A percentile compares a stretch with the other conserved stretches of the same genome.
Evolutionary conservation across 306 rosid genomes (phyloP).

Genomic region (Rubus parviflorus): DNA sequence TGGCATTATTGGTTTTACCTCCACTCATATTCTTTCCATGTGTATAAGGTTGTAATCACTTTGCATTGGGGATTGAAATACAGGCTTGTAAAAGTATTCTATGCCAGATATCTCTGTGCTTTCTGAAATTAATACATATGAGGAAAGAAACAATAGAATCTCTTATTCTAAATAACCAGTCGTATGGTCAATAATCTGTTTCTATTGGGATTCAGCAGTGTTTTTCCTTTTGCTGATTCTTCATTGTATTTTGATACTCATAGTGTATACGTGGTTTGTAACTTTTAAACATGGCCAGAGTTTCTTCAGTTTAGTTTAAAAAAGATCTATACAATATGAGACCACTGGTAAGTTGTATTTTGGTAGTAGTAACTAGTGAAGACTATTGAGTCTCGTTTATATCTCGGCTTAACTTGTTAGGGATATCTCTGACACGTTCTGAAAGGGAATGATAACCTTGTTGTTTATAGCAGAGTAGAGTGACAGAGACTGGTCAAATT

Average conservation of each 20-base stretch:
- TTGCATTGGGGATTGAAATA: not conserved
- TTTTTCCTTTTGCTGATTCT: not conserved
- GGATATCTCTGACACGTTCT: not conserved
- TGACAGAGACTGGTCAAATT: not conserved
- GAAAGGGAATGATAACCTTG: not conserved
- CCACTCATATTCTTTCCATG: not conserved
- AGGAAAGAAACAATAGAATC: not conserved
- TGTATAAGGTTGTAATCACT: not conserved
- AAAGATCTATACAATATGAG: not conserved
- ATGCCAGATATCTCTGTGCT: not conserved
- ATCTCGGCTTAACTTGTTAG: not conserved
- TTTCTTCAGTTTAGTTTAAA: not conserved
- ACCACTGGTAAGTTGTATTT: not conserved
- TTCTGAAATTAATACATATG: not conserved
- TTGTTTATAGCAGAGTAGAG: not conserved
- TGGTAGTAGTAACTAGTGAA: no score
- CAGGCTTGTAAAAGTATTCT: not conserved
- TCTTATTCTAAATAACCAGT: not conserved
- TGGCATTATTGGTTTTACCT: not conserved
- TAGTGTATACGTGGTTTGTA: not conserved
- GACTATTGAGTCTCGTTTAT: not conserved
- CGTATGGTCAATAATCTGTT: not conserved
- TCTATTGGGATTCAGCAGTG: not conserved
- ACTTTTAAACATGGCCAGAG: not conserved
- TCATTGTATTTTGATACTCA: not conserved